Evolutionary conservation across 805 yeast species (phyloP).

Genomic region (Saccharomycopsis synnaedendra): DNA sequence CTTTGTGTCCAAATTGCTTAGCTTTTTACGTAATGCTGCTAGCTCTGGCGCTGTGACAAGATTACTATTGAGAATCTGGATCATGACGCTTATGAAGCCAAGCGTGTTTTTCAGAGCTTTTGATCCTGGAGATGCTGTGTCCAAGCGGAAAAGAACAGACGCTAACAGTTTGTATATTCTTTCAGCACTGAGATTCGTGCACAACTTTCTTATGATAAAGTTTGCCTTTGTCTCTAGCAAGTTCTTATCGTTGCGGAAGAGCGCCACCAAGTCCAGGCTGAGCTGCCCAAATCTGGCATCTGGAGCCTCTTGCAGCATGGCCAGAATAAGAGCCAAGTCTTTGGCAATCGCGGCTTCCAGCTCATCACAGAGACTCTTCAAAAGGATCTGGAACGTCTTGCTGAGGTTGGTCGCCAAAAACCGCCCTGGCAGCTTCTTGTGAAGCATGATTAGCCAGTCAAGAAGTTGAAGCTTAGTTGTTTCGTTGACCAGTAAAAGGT

Average conservation of each 20-base stretch:
- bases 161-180: slow-evolving; percentile 75
- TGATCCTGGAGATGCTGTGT: slow-evolving; percentile 31
- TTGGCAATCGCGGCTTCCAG: slow-evolving; percentile 63
- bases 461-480: slow-evolving; percentile 73
- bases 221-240: slow-evolving; percentile 66
- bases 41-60: slow-evolving; percentile 81
- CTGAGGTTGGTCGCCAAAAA: slow-evolving; percentile 40
- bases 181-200: slow-evolving; percentile 72
- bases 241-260: slow-evolving; percentile 61
- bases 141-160: slow-evolving; percentile 36
- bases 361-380: slow-evolving; percentile 59
- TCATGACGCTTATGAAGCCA: slow-evolving; percentile 66
- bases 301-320: slow-evolving; percentile 58
- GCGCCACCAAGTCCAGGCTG: slow-evolving; percentile 53
- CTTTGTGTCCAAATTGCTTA: slow-evolving; percentile 47
- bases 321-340: slow-evolving; percentile 61
- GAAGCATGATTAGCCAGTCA: slow-evolving; percentile 83
- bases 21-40: slow-evolving; percentile 51
- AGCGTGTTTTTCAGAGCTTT: slow-evolving; percentile 28
- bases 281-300: slow-evolving; percentile 70
- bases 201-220: slow-evolving; percentile 72
- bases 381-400: slow-evolving; percentile 61
- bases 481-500: slow-evolving; percentile 60
- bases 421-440: slow-evolving; percentile 52
- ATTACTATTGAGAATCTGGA: slow-evolving; percentile 80